Evolutionary conservation across 306 rosid species (phyloP).

Genomic region (Quercus aquifolioides): DNA sequence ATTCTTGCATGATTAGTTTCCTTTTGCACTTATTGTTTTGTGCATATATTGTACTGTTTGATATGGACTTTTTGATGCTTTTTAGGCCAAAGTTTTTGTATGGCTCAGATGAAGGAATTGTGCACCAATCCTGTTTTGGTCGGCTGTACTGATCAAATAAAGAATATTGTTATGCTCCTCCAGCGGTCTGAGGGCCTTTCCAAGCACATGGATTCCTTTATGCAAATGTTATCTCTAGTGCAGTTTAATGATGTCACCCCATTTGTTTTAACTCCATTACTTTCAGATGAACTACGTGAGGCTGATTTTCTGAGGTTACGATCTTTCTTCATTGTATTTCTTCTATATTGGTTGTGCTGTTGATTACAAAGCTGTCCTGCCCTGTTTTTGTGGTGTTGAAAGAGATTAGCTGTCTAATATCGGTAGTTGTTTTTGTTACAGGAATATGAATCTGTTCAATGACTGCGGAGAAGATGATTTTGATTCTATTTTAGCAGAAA

Average conservation of each 20-base stretch:
- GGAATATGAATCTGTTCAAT: constrained; percentile 67
- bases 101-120: constrained; percentile 78
- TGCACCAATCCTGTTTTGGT: constrained; percentile 56
- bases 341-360: constrained; percentile 21
- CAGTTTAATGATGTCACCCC: constrained; percentile 59
- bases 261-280: constrained; percentile 68
- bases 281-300: constrained; percentile 73
- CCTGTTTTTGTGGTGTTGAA: constrained; percentile 2
- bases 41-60: neutral
- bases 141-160: constrained; percentile 66
- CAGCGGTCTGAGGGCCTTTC: constrained; percentile 82
- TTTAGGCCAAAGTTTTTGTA: constrained; percentile 79
- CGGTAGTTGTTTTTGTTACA: constrained; percentile 23
- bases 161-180: constrained; percentile 69
- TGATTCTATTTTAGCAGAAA: constrained; percentile 92
- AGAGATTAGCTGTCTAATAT: constrained; percentile 16
- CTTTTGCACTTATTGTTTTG: neutral
- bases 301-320: constrained; percentile 66
- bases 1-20: constrained; percentile 15
- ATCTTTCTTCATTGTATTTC: constrained; percentile 10
- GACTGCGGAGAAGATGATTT: constrained; percentile 73
- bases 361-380: constrained; percentile 3
- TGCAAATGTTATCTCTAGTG: constrained; percentile 86
- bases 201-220: constrained; percentile 86
- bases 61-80: constrained; percentile 14